phyloP scores from a whole-genome alignment of 1,284 basidiomycete species.

The Trichosporon ovoides region DNA sequence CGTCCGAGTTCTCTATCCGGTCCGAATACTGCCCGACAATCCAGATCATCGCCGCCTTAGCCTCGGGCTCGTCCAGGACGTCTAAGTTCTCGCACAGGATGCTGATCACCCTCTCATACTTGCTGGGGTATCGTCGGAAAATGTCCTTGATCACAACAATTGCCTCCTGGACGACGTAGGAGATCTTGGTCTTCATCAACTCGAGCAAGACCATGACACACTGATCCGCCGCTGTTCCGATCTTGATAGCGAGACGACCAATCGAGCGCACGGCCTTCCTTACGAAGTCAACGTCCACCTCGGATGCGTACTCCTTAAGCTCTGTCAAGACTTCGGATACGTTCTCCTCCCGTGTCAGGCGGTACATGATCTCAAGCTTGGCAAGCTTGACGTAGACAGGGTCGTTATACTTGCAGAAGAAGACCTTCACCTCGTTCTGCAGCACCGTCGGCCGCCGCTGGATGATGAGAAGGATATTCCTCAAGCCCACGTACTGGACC shows the following conservation, averaged over 20 bases:
- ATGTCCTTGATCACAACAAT: slow-evolving; percentile 99
- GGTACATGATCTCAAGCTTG: slow-evolving; percentile 98
- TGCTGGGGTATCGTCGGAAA: slow-evolving; percentile 95
- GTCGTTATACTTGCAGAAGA: slow-evolving; percentile 99
- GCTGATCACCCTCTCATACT: slow-evolving; percentile 94
- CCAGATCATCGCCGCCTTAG: slow-evolving; percentile 97
- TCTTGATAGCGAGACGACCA: slow-evolving; percentile 93
- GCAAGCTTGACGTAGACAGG: slow-evolving; percentile 97
- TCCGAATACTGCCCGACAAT: slow-evolving; percentile 97
- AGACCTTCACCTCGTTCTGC: slow-evolving; percentile 93
- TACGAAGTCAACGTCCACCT: slow-evolving; percentile 98
- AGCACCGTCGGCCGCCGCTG: slow-evolving; percentile 87
- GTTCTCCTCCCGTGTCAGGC: slow-evolving; percentile 83
- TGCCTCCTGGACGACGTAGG: slow-evolving; percentile 96
- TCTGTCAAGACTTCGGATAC: slow-evolving; percentile 92
- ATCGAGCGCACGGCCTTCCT: slow-evolving; percentile 90
- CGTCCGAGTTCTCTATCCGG: slow-evolving; percentile 93
- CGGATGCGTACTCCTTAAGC: slow-evolving; percentile 95
- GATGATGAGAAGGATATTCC: slow-evolving; percentile 92
- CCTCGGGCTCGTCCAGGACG: slow-evolving; percentile 95
- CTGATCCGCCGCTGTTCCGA: slow-evolving; percentile 83
- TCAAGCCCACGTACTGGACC: slow-evolving; percentile 92
- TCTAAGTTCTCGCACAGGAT: slow-evolving; percentile 92
- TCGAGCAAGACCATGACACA: slow-evolving; percentile 91
- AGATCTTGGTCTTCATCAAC: slow-evolving; percentile 84